Base-by-base conservation (phyloP, 164 flowering plant species). In the Tetracentron sinense region DNA sequence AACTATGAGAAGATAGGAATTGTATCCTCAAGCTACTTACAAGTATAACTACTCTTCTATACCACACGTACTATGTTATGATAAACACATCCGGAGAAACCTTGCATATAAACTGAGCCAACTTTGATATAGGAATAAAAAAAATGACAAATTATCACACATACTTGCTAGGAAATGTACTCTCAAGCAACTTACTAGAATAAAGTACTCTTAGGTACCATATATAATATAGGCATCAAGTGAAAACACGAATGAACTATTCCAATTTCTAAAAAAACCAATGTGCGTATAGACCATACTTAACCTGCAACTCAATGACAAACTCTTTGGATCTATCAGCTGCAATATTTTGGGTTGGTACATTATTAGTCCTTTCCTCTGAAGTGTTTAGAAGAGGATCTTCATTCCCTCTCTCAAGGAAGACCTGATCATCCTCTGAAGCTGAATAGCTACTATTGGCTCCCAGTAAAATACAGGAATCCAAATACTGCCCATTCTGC, bases 401-500 rank as follows among this genome's bases (percentile, higher is more conserved):
- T 60, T 64, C 79, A 78, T 57, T 69, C 25, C 56, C 72, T 53
- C 35, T 81, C 67, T 81, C 83, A 69, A 94, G 63, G 54, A 61
- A 75, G 50, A 88, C 96, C 10, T 74, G 71, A 78, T 94, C 99
- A 61, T 77, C 81, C 69, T 74, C 78, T 19, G 81, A 78, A 42
- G 77, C 92, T 53, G 96, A 88, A 75, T 94, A 94, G 66, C 93
- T 80, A 64, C 99, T 89, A 63, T 86, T 76, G 53, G 82, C 54
- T 76, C 97, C 97, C 54, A 94, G 76, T 16, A 70, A 73, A 69
- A 94, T 72, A 74, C 89, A 91, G 31, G 97, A 89, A 78, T 94
- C 97, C 73, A 94, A 80, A 73, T 68, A 84, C 35, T 53, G 64
- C 31, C 97, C 99, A 78, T 75, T 81, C 99, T 94, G 79, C 73